These are phyloP conservation scores for Phytophthora pinifolia DNA, from an alignment of 352 stramenopile genomes.

Conservation along the genomic window DNA sequence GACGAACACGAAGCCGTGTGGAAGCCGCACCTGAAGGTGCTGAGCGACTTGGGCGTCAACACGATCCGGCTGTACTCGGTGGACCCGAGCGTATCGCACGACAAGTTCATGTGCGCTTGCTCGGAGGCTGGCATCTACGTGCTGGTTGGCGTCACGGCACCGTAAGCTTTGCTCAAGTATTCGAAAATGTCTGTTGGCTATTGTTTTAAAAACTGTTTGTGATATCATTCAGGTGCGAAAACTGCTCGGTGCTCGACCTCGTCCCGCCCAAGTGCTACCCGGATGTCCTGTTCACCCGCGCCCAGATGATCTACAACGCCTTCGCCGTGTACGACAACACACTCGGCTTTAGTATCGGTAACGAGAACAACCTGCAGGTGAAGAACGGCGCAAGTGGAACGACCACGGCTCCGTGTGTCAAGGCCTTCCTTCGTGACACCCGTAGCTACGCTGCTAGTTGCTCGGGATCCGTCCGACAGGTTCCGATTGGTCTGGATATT, in stretches of 20 bases:
- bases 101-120: slow-evolving; percentile 82
- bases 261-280: slow-evolving; percentile 58
- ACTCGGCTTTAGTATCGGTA: slow-evolving; percentile 56
- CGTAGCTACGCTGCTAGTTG: slow-evolving; percentile 52
- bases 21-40: slow-evolving; percentile 50
- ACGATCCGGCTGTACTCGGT: slow-evolving; percentile 72
- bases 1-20: slow-evolving; percentile 65
- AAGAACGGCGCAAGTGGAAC: slow-evolving; percentile 28
- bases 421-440: slow-evolving; percentile 61
- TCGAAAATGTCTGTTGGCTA: background rate
- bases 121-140: slow-evolving; percentile 72
- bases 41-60: slow-evolving; percentile 66
- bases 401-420: slow-evolving; percentile 56
- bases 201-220: background rate
- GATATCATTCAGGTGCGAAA: slow-evolving; percentile 41
- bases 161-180: slow-evolving; percentile 29
- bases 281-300: slow-evolving; percentile 50
- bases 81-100: slow-evolving; percentile 56
- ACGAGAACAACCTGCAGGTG: slow-evolving; percentile 58
- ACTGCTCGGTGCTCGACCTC: slow-evolving; percentile 52
- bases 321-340: slow-evolving; percentile 80
- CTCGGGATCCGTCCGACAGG: slow-evolving; percentile 36
- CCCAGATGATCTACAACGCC: slow-evolving; percentile 66
- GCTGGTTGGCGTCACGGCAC: slow-evolving; percentile 59
- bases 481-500: slow-evolving; percentile 68